Conservation (phyloP, 306 rosid genomes). For the Mimosa bimucronata region DNA sequence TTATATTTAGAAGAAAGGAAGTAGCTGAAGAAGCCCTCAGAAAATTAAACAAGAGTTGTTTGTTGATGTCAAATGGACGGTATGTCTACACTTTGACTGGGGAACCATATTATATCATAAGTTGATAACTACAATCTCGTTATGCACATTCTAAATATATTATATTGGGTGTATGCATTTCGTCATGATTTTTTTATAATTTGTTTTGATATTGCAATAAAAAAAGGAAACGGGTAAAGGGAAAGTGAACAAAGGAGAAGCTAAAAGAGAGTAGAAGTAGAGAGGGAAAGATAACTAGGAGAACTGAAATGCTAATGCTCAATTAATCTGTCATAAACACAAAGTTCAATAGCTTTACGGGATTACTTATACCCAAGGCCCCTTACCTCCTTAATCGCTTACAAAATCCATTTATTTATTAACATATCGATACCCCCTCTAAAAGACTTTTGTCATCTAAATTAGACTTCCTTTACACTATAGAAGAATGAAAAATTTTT, state of each 20-base stretch:
- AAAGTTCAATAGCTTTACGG: not conserved
- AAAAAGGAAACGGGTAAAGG: not conserved
- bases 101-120: not conserved
- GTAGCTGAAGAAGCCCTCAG: slow-evolving; percentile 60
- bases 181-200: not conserved
- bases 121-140: not conserved
- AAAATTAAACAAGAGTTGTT: slow-evolving; percentile 65
- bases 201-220: not conserved
- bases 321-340: too few species aligned
- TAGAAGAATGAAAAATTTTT: not conserved
- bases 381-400: not conserved
- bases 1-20: slow-evolving; percentile 66
- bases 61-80: slow-evolving; percentile 84
- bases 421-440: not conserved
- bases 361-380: not conserved
- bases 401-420: too few species aligned
- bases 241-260: not conserved
- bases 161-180: not conserved
- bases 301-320: not conserved
- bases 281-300: not conserved
- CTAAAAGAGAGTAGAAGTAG: not conserved
- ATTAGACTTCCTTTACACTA: not conserved
- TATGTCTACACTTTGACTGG: slow-evolving; percentile 43
- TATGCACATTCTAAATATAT: not conserved
- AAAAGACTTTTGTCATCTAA: not conserved